These are phyloP conservation scores for Diaporthe eres DNA, from an alignment of 2,329 filamentous ascomycete genomes.

Conservation along the genomic window DNA sequence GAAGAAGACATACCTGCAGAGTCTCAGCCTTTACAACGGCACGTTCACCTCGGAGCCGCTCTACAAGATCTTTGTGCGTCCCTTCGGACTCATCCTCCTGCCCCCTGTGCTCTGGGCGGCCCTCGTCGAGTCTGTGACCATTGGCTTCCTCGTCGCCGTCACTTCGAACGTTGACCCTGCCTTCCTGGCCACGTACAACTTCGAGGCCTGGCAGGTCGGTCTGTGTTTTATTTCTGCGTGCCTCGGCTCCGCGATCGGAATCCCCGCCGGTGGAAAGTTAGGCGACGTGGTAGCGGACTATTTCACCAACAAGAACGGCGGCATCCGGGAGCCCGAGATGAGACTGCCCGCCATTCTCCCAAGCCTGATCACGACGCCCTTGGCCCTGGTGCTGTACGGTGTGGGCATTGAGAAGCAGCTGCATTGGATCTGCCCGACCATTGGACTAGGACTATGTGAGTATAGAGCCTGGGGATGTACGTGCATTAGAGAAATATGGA, in stretches of 20 bases:
- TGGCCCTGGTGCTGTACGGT: slow-evolving; percentile 61
- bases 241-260: slow-evolving; percentile 62
- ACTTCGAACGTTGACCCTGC: slow-evolving; percentile 65
- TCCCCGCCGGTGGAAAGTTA: slow-evolving; percentile 64
- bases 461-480: slow-evolving; percentile 35
- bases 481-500: no score
- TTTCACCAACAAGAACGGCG: slow-evolving; percentile 66
- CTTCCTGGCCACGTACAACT: slow-evolving; percentile 58
- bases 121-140: slow-evolving; percentile 66
- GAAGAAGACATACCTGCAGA: slow-evolving; percentile 52
- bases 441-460: slow-evolving; percentile 67
- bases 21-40: slow-evolving; percentile 57
- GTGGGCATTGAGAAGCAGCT: slow-evolving; percentile 61
- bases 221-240: slow-evolving; percentile 65
- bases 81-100: slow-evolving; percentile 63
- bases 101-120: slow-evolving; percentile 70
- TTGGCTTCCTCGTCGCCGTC: slow-evolving; percentile 69
- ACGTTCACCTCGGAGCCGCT: slow-evolving; percentile 62
- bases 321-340: slow-evolving; percentile 72
- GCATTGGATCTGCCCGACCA: slow-evolving; percentile 69
- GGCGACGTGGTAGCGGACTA: slow-evolving; percentile 63
- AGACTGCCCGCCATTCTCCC: slow-evolving; percentile 67
- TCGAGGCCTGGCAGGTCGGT: slow-evolving; percentile 62
- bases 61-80: slow-evolving; percentile 63
- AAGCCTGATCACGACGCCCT: slow-evolving; percentile 64